Evolutionary conservation across 75 land plant genomes (phyloP).

Genomic region (Pinus tabuliformis): DNA sequence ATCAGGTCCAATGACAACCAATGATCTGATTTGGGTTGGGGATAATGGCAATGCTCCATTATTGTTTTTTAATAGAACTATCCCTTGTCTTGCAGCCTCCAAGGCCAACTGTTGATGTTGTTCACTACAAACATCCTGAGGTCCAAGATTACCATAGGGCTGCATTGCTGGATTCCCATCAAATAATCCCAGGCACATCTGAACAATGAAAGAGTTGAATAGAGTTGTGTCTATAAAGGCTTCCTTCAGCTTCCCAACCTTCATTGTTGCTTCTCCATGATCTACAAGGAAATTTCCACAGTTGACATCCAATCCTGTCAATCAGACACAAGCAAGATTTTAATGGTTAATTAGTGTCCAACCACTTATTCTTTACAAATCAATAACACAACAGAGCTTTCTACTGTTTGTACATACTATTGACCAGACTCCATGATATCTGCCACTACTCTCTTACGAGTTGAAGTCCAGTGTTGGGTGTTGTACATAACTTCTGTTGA

Average conservation of each 20-base stretch:
- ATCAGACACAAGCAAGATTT: not conserved
- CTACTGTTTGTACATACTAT: too few species aligned
- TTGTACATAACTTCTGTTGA: too few species aligned
- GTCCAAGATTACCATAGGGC: conserved; percentile 62
- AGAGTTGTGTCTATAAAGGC: conserved; percentile 45
- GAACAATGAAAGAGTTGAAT: conserved; percentile 59
- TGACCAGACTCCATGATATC: too few species aligned
- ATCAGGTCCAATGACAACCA: conserved; percentile 88
- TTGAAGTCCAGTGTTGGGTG: too few species aligned
- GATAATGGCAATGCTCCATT: conserved; percentile 33
- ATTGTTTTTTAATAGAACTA: conserved; percentile 44
- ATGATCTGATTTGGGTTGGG: conserved; percentile 17
- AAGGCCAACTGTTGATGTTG: conserved; percentile 31
- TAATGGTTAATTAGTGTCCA: too few species aligned
- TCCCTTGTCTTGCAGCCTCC: conserved; percentile 39
- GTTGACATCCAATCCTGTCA: conserved; percentile 82
- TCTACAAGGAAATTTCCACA: conserved; percentile 69
- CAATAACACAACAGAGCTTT: too few species aligned
- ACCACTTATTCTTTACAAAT: too few species aligned
- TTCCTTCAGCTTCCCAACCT: conserved; percentile 49
- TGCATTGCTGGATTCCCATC: conserved; percentile 71
- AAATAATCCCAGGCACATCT: conserved; percentile 89
- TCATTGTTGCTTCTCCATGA: conserved; percentile 55
- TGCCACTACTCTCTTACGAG: too few species aligned
- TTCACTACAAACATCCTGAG: conserved; percentile 62